phyloP scores from a whole-genome alignment of 1,284 basidiomycete species.

The Termitomyces sp. region DNA sequence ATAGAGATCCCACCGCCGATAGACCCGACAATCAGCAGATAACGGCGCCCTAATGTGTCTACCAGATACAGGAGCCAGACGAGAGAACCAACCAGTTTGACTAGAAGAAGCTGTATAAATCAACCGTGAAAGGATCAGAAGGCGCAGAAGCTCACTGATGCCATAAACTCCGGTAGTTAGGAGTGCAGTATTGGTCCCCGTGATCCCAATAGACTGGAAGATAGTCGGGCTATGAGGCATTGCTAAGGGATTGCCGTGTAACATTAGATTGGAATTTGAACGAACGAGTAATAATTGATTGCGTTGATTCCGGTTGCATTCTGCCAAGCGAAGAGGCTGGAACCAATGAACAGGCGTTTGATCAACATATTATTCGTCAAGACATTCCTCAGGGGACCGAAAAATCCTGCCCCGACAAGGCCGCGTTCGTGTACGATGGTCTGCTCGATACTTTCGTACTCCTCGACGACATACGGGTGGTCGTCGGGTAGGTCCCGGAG shows the following conservation, averaged over 20 bases:
- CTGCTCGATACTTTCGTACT: constrained; percentile 26
- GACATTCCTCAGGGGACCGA: constrained; percentile 27
- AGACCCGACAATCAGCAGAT: constrained; percentile 37
- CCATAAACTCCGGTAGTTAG: constrained; percentile 45
- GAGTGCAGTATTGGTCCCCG: constrained; percentile 32
- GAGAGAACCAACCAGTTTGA: constrained; percentile 28
- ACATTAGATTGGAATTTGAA: not conserved
- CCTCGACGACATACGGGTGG: constrained; percentile 33
- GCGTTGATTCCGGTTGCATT: constrained; percentile 36
- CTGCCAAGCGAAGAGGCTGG: constrained; percentile 30
- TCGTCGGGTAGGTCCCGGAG: constrained; percentile 34
- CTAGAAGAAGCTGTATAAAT: constrained; percentile 9
- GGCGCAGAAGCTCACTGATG: constrained; percentile 27
- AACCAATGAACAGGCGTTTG: constrained; percentile 24
- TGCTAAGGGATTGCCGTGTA: not conserved
- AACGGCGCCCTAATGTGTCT: constrained; percentile 33
- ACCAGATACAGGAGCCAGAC: constrained; percentile 24
- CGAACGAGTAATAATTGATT: constrained; percentile 37
- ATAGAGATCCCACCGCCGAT: constrained; percentile 36
- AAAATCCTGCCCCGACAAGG: constrained; percentile 29
- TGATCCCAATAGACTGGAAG: constrained; percentile 39
- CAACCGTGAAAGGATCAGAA: not conserved
- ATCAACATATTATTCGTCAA: constrained; percentile 22
- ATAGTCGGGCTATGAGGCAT: constrained; percentile 24
- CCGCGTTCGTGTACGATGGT: constrained; percentile 26